These are phyloP conservation scores for Hyphodiscus sp. DNA, from an alignment of 2,329 filamentous ascomycete genomes.

Conservation along the genomic window DNA sequence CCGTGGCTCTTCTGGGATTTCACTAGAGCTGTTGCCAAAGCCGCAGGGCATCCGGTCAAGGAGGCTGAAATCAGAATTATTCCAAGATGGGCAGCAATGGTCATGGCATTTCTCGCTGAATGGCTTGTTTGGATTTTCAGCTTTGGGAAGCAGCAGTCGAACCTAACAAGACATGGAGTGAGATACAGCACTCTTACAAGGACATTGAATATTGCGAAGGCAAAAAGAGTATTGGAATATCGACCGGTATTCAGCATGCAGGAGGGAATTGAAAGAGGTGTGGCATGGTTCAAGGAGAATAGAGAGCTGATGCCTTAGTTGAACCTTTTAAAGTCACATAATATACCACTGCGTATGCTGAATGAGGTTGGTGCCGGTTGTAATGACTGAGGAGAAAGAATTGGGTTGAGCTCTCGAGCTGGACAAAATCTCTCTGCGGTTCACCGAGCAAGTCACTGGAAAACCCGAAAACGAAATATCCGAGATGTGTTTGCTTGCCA, in stretches of 20 bases:
- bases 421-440: no score
- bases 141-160: constrained; percentile 8
- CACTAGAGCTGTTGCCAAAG: constrained; percentile 65
- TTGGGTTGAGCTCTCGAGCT: no score
- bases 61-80: constrained; percentile 3
- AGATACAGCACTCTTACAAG: constrained; percentile 1
- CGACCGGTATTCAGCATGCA: constrained; percentile 37
- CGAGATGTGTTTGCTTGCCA: no score
- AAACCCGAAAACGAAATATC: no score
- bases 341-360: no score
- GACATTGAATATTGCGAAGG: constrained; percentile 16
- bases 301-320: neutral
- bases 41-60: constrained; percentile 36
- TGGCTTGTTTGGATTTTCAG: constrained; percentile 2
- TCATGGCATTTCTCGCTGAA: constrained; percentile 5
- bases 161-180: constrained; percentile 2
- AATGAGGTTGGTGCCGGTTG: no score
- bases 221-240: constrained; percentile 39
- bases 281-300: constrained; percentile 1
- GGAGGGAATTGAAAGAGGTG: constrained; percentile 29
- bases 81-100: neutral
- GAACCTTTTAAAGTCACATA: no score
- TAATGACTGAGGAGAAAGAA: no score
- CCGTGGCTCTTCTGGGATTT: constrained; percentile 88
- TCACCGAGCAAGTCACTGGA: no score